These are phyloP conservation scores for Arthrinium puccinioides DNA, from an alignment of 2,329 filamentous ascomycete genomes.

Conservation along the genomic window DNA sequence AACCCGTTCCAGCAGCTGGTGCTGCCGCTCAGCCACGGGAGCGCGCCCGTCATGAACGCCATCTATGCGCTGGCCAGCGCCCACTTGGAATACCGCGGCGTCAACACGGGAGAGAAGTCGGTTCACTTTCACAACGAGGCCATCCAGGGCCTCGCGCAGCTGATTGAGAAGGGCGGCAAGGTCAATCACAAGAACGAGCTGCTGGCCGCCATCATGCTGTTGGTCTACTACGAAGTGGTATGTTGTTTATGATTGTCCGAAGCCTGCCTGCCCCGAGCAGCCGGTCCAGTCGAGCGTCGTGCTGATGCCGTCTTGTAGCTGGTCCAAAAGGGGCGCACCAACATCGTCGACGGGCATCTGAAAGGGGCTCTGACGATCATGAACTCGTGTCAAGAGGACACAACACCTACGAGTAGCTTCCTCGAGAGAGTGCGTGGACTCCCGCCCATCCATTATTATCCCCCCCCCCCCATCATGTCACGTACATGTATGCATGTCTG, in stretches of 20 bases:
- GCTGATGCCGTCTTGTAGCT: conserved; percentile 32
- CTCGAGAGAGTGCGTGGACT: conserved; percentile 44
- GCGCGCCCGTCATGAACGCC: conserved; percentile 65
- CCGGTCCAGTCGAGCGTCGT: too few relatives aligned
- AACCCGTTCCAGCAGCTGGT: conserved; percentile 59
- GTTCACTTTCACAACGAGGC: conserved; percentile 53
- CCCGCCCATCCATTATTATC: too few relatives aligned
- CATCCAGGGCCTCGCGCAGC: conserved; percentile 46
- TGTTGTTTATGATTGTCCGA: conserved; percentile 25
- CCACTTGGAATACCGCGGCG: conserved; percentile 64
- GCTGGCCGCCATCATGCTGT: conserved; percentile 51
- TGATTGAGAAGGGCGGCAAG: conserved; percentile 46
- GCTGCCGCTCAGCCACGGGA: conserved; percentile 49
- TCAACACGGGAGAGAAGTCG: conserved; percentile 46
- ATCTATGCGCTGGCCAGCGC: conserved; percentile 79
- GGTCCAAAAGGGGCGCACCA: conserved; percentile 51
- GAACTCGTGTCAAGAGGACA: conserved; percentile 35
- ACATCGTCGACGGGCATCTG: conserved; percentile 53
- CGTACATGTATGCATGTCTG: too few relatives aligned
- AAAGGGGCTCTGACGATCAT: conserved; percentile 57
- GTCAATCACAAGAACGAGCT: conserved; percentile 47
- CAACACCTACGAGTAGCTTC: conserved; percentile 47
- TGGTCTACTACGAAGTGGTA: conserved; percentile 59
- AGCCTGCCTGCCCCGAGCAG: too few relatives aligned
- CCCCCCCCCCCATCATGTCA: too few relatives aligned